Evolutionary conservation across 768 basidiomycete species (phyloP).

Genomic region (Lepiota venenata): DNA sequence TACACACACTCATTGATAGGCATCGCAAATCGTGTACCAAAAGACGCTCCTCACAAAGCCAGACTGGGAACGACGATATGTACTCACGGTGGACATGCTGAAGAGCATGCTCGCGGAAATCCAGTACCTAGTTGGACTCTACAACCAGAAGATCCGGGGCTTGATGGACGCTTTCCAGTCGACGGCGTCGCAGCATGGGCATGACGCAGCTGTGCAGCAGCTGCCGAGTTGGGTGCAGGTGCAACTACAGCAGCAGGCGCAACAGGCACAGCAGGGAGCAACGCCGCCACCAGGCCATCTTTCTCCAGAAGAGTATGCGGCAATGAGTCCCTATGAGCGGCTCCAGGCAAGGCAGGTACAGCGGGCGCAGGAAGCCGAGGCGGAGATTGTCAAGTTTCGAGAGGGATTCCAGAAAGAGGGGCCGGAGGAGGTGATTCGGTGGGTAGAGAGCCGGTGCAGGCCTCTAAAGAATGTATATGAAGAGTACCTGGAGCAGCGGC

Average conservation of each 20-base stretch:
- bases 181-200: conserved; percentile 5
- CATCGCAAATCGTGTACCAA: conserved; percentile 11
- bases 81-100: conserved; percentile 10
- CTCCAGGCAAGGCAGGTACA: conserved; percentile 6
- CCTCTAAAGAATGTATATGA: conserved; percentile 10
- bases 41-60: conserved; percentile 8
- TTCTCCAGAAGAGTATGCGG: conserved; percentile 6
- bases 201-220: conserved; percentile 11
- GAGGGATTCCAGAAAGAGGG: conserved; percentile 10
- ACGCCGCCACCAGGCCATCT: conserved; percentile 1
- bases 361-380: conserved; percentile 9
- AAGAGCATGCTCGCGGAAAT: conserved; percentile 11
- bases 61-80: conserved; percentile 12
- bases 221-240: conserved; percentile 12
- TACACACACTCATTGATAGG: not conserved
- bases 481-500: conserved; percentile 11
- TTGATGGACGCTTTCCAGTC: conserved; percentile 11
- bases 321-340: conserved; percentile 3
- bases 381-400: conserved; percentile 8
- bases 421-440: conserved; percentile 8
- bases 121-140: conserved; percentile 10
- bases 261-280: not conserved
- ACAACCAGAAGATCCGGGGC: conserved; percentile 8
- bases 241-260: conserved; percentile 9
- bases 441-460: conserved; percentile 12